Conservation (phyloP, 345 rosid genomes). For the Gynandropsis gynandra region DNA sequence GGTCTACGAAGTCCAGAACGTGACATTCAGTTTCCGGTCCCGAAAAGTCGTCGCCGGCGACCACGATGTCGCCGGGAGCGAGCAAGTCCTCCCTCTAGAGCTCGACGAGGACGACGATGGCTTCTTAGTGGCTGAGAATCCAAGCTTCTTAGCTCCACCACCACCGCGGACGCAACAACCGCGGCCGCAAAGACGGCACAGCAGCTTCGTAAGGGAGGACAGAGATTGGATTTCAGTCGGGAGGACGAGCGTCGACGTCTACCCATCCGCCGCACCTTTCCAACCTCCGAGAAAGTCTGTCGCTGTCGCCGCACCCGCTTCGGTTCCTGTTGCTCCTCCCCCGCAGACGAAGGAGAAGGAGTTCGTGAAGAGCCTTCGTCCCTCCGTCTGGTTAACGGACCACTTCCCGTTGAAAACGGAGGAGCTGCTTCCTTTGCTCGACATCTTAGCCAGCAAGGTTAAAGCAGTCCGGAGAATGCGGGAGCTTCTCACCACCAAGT, state of each 20-base stretch:
- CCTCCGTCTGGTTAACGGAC: conserved; percentile 93
- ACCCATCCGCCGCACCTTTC: conserved; percentile 36
- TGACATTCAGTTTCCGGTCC: conserved; percentile 71
- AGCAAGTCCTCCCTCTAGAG: conserved; percentile 68
- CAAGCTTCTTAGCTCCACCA: conserved; percentile 38
- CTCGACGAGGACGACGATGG: conserved; percentile 96
- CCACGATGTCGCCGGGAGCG: conserved; percentile 56
- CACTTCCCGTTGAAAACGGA: conserved; percentile 90
- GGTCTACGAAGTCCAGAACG: conserved; percentile 79
- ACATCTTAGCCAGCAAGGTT: conserved; percentile 85
- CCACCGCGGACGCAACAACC: conserved; percentile 22
- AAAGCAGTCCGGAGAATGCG: conserved; percentile 92
- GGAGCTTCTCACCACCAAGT: conserved; percentile 85
- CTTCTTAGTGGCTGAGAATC: conserved; percentile 80
- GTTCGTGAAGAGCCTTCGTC: conserved; percentile 61
- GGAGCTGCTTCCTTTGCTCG: conserved; percentile 83
- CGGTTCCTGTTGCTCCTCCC: conserved; percentile 23
- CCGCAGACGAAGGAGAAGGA: conserved; percentile 86
- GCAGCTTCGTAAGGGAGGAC: conserved; percentile 88
- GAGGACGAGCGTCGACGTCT: conserved; percentile 74
- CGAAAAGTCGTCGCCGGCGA: conserved; percentile 48
- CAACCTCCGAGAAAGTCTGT: conserved; percentile 37
- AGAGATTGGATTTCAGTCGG: conserved; percentile 62
- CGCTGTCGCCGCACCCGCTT: conserved; percentile 21
- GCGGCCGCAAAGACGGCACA: conserved; percentile 54